These are phyloP conservation scores for Avena insularis DNA, from an alignment of 176 grass and related monocot genomes.

Conservation along the genomic window DNA sequence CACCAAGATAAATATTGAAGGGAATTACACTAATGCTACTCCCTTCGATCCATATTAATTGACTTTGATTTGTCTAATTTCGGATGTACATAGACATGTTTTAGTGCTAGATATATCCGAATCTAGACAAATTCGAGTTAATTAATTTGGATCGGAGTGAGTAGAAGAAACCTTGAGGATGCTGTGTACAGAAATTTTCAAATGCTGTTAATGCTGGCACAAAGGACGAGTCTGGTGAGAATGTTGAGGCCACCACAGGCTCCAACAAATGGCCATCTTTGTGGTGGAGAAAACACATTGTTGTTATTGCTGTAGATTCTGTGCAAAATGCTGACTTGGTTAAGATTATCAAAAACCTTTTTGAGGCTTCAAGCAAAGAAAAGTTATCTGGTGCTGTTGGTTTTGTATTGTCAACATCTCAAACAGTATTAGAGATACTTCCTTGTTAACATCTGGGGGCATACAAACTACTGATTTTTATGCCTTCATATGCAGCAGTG, in stretches of 20 bases:
- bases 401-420: constrained; percentile 70
- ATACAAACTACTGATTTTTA: constrained; percentile 77
- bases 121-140: too few relatives aligned
- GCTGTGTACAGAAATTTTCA: constrained; percentile 58
- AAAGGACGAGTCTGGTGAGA: constrained; percentile 52
- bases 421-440: constrained; percentile 67
- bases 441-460: constrained; percentile 54
- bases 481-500: constrained; percentile 92
- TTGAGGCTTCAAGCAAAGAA: constrained; percentile 49
- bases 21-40: constrained; percentile 32
- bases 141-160: too few relatives aligned
- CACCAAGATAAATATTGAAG: constrained; percentile 31
- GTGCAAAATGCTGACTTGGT: constrained; percentile 53
- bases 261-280: constrained; percentile 61
- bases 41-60: too few relatives aligned
- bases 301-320: constrained; percentile 79
- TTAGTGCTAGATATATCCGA: too few relatives aligned
- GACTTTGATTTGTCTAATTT: too few relatives aligned
- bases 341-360: constrained; percentile 67
- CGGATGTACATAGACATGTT: too few relatives aligned
- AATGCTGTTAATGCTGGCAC: constrained; percentile 30
- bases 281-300: constrained; percentile 61
- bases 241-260: constrained; percentile 28
- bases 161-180: constrained; percentile 57
- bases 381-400: constrained; percentile 50